Base-by-base conservation (phyloP, 2,329 filamentous ascomycete genomes). In the Chaetomium sp. region DNA sequence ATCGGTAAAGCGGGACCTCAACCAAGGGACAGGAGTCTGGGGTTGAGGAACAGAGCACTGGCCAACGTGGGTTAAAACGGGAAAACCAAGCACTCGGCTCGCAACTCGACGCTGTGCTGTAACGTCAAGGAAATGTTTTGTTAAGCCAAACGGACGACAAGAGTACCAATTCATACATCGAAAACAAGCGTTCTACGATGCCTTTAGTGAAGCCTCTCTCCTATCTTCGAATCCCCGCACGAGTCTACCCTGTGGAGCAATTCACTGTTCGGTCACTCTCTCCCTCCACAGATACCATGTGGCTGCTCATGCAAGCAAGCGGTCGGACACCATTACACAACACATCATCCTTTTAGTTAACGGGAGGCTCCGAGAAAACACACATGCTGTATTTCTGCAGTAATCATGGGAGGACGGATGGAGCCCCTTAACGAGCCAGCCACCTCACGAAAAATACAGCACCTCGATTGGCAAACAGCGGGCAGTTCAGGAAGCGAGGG, bases 11-110 rank as follows among this genome's bases (percentile, higher is more conserved):
- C 36, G 47, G 42, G 38, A n/a, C 19, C 36, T n/a, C 27, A 41
- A 52, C 48, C 51, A 44, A 27, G 49, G 40, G 45, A 50, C 53
- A 55, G 52, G 53, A 53, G 53, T 50, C 47, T 46, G 49, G 10
- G n/a, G n/a, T 27, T 33, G 14, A 2, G 19, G 3, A 27, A 40
- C 43, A 33, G 45, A 42, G 40, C 42, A 51, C 52, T 37, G 47
- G 36, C 33, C 46, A 46, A 36, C 40, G 43, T 43, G 49, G 14
- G 40, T 34, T 27, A 27, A 27, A 27, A 27, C 19, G 19, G 19
- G 19, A 27, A 27, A 27, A 27, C 19, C 19, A 27, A 27, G 19
- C 19, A 27, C 19, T 27, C 19, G 19, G 19, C 19, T 27, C 19
- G 19, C 19, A 27, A 27, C 44, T 33, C 49, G 32, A 44, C 40